phyloP scores from a whole-genome alignment of 2,329 filamentous ascomycete genomes.

The Biscogniauxia marginata region DNA sequence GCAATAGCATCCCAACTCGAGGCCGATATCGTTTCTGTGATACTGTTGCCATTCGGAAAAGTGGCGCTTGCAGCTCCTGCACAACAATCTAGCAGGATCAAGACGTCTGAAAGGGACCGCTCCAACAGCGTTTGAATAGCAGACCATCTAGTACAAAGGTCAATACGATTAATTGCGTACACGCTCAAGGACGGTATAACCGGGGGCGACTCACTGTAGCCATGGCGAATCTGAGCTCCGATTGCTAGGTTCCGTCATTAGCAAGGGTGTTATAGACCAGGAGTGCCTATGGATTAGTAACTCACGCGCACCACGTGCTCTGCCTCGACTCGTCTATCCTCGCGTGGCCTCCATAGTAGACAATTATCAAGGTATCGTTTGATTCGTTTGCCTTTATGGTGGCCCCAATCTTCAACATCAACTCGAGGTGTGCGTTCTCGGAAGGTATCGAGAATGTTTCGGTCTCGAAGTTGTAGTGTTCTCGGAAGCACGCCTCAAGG shows the following conservation, averaged over 20 bases:
- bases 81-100: constrained; percentile 60
- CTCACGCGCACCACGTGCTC: constrained; percentile 60
- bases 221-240: constrained; percentile 52
- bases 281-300: constrained; percentile 15
- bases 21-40: constrained; percentile 61
- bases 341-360: constrained; percentile 61
- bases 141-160: constrained; percentile 46
- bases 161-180: constrained; percentile 5
- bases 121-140: constrained; percentile 60
- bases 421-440: constrained; percentile 56
- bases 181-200: constrained; percentile 4
- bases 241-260: constrained; percentile 36
- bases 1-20: constrained; percentile 63
- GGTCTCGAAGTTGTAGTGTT: constrained; percentile 56
- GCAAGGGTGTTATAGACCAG: not conserved
- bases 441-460: constrained; percentile 59
- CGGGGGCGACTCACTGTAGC: constrained; percentile 45
- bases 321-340: constrained; percentile 59
- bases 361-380: constrained; percentile 53
- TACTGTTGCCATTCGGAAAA: constrained; percentile 56
- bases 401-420: constrained; percentile 56
- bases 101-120: constrained; percentile 54
- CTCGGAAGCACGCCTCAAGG: constrained; percentile 51
- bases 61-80: constrained; percentile 60
- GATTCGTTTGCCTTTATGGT: constrained; percentile 58